Evolutionary conservation across 495 filamentous ascomycete genomes (phyloP), one percentile per base, ranked within the genome.

Genomic region (Arthonia radiata): DNA sequence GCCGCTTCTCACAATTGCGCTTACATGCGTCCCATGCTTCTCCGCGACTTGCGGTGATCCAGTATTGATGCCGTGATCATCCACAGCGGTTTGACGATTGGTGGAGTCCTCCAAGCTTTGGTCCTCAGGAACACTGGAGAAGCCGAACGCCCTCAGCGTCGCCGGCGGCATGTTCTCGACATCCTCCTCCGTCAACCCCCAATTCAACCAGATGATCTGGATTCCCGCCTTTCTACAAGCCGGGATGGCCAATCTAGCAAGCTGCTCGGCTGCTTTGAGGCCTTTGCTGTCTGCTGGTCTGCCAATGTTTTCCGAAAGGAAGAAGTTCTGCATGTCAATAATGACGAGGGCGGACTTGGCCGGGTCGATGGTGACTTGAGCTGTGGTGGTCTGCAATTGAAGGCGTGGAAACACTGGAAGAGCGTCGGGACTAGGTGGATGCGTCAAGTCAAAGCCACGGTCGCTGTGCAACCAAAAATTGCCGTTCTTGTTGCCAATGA

Each of bases 241-340:
- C 8, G 55, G 55, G 26, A 59, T 54, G 3, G 43, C 52, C 5
- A 36, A 29, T 8, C 36, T 11, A 4, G 52, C 25, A 2, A 57
- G 35, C 15, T 43, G 30, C 6, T 36, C 34, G 8, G 33, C 27
- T 4, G 53, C 47, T 10, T 29, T 29, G 13, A 47, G 37, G 8
- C 47, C 46, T 9, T 31, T 29, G 15, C 41, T 37, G 19, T 22
- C 19, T 24, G 33, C 36, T 9, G 37, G 15, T 9, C 40, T 38
- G 11, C 50, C 50, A 17, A 57, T 40, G 5, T 41, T 34, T 6
- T 43, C 31, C n/a, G 40, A 51, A 12, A 69, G 45, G 36, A 67
- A 67, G 48, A 59, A 67, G 42, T 67, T 69, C 37, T 69, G 60
- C 52, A 69, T 62, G 41, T 69, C 64, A 18, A 67, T 54, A 13